Percentiles rank a stretch among this genome's conserved stretches.
Evolutionary conservation across 2,329 filamentous ascomycete species (phyloP).

Genomic region (Clonostachys chloroleuca): DNA sequence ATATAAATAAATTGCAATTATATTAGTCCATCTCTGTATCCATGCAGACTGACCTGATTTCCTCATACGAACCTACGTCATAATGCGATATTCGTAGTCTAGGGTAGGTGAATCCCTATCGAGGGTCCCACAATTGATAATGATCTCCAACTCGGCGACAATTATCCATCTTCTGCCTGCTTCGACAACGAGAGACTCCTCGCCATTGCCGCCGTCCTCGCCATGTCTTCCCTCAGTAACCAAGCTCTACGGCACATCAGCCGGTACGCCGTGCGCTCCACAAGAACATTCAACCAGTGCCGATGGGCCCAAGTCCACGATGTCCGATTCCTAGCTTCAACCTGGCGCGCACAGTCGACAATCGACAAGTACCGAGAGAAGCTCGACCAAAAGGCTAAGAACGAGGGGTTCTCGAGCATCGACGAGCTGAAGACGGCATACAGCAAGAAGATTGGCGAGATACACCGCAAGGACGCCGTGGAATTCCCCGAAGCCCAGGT

Average conservation of each 20-base stretch:
- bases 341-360: conserved; percentile 62
- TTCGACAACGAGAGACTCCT: too few species aligned
- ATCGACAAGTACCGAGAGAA: conserved; percentile 85
- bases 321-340: conserved; percentile 82
- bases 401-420: conserved; percentile 66
- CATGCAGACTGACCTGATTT: too few species aligned
- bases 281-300: conserved; percentile 51
- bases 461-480: conserved; percentile 64
- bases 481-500: conserved; percentile 22
- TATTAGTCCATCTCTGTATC: too few species aligned
- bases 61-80: too few species aligned
- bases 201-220: too few species aligned
- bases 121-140: too few species aligned
- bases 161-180: too few species aligned
- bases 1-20: too few species aligned
- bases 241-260: conserved; percentile 42
- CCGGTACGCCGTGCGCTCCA: conserved; percentile 10
- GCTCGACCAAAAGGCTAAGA: conserved; percentile 74
- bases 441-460: conserved; percentile 71
- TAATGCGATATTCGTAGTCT: too few species aligned
- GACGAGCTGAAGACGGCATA: conserved; percentile 79
- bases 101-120: too few species aligned
- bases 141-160: too few species aligned
- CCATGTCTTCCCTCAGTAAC: conserved; percentile 45
- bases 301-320: conserved; percentile 92